Evolutionary conservation across 441 rosid species (phyloP).

Genomic region (Eutrema salsugineum): DNA sequence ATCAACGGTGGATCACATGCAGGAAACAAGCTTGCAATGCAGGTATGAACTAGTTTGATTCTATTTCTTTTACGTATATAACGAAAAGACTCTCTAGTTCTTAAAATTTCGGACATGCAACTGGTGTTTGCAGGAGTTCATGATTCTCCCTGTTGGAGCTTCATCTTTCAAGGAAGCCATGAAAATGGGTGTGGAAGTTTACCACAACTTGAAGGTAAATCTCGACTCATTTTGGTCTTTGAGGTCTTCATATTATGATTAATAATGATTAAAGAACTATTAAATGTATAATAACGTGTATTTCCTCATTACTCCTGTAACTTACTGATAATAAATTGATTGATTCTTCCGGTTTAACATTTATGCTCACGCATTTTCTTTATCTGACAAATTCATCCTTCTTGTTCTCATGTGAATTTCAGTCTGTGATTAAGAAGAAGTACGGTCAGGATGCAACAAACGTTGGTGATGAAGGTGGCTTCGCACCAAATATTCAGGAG

Average conservation of each 20-base stretch:
- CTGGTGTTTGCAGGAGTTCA: conserved; percentile 58
- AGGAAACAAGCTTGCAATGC: conserved; percentile 95
- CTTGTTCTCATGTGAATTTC: conserved; percentile 14
- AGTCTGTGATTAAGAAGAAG: conserved; percentile 94
- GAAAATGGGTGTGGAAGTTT: conserved; percentile 94
- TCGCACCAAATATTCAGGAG: conserved; percentile 98
- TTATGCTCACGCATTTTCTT: background rate
- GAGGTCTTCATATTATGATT: background rate
- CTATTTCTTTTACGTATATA: background rate
- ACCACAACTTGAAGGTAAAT: conserved; percentile 76
- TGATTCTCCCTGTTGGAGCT: conserved; percentile 89
- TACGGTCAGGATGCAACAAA: conserved; percentile 94
- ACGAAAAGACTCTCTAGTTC: background rate
- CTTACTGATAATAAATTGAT: too few species aligned
- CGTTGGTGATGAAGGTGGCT: conserved; percentile 96
- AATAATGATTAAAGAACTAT: background rate
- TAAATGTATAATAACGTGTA: background rate
- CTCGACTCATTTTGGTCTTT: background rate
- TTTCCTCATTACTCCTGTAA: too few species aligned
- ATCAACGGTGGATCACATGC: conserved; percentile 96
- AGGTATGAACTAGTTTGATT: conserved; percentile 34
- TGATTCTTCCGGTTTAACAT: background rate
- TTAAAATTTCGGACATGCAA: background rate
- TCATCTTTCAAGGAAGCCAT: conserved; percentile 82
- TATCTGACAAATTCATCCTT: background rate